phyloP scores from a whole-genome alignment of 495 filamentous ascomycete species.

The Tuber calosporum region DNA sequence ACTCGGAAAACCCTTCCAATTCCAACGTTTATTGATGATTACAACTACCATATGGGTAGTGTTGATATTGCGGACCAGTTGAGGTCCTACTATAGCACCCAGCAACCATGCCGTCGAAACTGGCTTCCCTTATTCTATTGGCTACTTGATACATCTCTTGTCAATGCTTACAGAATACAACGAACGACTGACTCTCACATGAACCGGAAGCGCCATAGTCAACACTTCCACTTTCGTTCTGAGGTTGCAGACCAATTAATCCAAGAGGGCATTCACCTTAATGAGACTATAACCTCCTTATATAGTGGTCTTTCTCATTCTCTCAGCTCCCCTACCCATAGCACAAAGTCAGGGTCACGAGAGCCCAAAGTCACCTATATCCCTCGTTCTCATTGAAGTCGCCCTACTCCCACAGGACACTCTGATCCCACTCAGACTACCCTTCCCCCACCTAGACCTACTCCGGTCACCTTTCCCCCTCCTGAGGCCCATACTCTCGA shows the following conservation, averaged over 20 bases:
- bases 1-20: not conserved
- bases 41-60: conserved; percentile 24
- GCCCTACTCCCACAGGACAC: not conserved
- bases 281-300: not conserved
- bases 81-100: conserved; percentile 26
- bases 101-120: conserved; percentile 15
- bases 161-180: conserved; percentile 12
- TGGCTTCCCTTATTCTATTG: conserved; percentile 37
- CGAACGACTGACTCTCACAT: not conserved
- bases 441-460: not conserved
- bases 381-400: not conserved
- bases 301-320: not conserved
- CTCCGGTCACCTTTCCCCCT: not conserved
- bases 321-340: too few species aligned
- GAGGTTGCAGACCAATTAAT: not conserved
- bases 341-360: not conserved
- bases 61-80: conserved; percentile 38
- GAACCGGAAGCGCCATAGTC: not conserved
- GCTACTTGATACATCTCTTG: conserved; percentile 32
- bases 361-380: not conserved
- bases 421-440: not conserved
- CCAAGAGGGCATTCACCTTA: not conserved
- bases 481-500: not conserved
- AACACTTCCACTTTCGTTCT: conserved; percentile 1
- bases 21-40: conserved; percentile 8